These are phyloP conservation scores for Tetracladium maxilliforme DNA, from an alignment of 2,329 filamentous ascomycete species.

Conservation along the genomic window DNA sequence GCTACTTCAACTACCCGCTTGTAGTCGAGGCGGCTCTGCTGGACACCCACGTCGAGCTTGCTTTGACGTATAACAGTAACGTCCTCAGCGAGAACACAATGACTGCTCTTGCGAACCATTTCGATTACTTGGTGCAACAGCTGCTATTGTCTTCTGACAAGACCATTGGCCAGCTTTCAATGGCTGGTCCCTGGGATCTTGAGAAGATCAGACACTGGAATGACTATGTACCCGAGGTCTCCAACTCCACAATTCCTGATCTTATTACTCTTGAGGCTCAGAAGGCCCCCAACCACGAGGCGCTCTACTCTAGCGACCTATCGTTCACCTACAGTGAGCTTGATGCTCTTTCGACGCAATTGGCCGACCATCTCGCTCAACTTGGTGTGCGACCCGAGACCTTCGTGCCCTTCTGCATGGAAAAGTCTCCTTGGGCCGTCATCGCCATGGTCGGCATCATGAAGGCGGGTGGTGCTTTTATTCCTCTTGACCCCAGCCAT, in stretches of 20 bases:
- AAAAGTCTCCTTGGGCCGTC: constrained; percentile 6
- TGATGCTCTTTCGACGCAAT: constrained; percentile 3
- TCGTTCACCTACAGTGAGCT: constrained; percentile 1
- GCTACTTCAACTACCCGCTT: too few relatives aligned
- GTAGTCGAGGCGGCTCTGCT: too few relatives aligned
- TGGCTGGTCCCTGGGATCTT: neutral
- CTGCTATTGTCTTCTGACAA: neutral
- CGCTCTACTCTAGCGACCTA: neutral
- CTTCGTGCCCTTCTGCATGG: constrained; percentile 5
- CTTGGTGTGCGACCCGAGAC: constrained; percentile 3
- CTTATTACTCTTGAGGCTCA: neutral
- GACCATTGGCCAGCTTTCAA: neutral
- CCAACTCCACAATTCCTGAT: neutral
- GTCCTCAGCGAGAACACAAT: neutral
- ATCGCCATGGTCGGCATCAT: constrained; percentile 7
- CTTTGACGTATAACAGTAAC: neutral
- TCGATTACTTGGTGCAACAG: neutral
- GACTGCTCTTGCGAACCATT: neutral
- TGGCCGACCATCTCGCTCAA: constrained; percentile 3
- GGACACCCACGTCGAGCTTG: too few relatives aligned
- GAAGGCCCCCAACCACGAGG: neutral
- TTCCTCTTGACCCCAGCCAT: constrained; percentile 10
- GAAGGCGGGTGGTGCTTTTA: constrained; percentile 7
- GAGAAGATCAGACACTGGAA: too few relatives aligned
- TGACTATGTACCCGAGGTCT: neutral